Evolutionary conservation across 2,329 filamentous ascomycete genomes (phyloP), one percentile per base, ranked within the genome.

Genomic region (Pleurostoma richardsiae): DNA sequence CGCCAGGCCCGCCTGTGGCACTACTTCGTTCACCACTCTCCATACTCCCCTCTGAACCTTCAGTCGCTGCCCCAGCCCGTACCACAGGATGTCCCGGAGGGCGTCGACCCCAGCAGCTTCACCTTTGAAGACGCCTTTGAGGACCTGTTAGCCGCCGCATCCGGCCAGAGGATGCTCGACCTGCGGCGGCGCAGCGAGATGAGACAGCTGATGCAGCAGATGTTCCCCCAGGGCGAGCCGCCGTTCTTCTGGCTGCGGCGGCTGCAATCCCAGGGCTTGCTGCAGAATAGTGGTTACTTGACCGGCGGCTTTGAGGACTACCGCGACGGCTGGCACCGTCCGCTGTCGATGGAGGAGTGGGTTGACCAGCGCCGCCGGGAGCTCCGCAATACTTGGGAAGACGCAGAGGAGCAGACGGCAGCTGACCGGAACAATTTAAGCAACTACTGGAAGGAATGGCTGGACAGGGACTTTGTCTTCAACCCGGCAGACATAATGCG

Each of bases 41-140:
- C 66, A 3, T 76, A 74, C 58, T 74, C 70, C 8, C 73, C 72
- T 5, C 56, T 68, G 11, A 64, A 62, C 36, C 70, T 80, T 19
- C 65, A 65, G 41, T 57, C 68, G 47, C 64, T 79, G 6, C 68
- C 63, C 6, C 74, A 72, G 49, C 78, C 78, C 2, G 55, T 65
- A 0, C 76, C 77, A 1, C 65, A 59, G 6, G 74, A 74, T 51
- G 61, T 69, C 2, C 67, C 71, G 6, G 49, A 59, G 4, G 62
- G 63, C 40, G 50, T 63, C 30, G 66, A 71, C 47, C 41, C 61
- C 10, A 58, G 55, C 38, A 54, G 65, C 31, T 78, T 79, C 54
- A 76, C 73, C 6, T 82, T 79, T 52, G 66, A 73, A 30, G 77
- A 81, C 52, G 77, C 78, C 41, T 80, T 81, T 50, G 77, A 82